Conservation (phyloP, 257 asterid species). For the Solanum lignicaule region DNA sequence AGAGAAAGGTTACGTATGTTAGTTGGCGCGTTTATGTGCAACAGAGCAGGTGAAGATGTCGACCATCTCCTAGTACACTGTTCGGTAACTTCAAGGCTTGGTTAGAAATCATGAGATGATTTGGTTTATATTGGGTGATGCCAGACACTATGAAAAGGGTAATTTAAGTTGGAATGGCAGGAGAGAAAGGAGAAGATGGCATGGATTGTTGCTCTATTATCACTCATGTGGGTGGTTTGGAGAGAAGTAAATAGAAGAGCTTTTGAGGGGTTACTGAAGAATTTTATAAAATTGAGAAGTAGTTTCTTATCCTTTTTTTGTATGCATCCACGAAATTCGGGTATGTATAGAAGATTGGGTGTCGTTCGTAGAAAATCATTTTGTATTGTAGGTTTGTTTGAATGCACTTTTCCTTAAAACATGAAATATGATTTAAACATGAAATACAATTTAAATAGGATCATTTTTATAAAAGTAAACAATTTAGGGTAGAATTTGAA, state of each 20-base stretch:
- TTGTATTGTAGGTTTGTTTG: background rate
- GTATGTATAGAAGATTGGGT: background rate
- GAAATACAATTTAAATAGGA: background rate
- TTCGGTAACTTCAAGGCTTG: background rate
- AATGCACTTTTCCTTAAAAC: background rate
- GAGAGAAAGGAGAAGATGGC: background rate
- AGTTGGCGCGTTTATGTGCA: background rate
- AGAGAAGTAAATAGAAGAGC: background rate
- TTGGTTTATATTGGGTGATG: background rate
- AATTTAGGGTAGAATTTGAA: background rate
- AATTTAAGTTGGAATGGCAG: background rate
- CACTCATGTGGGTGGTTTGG: background rate
- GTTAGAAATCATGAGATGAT: background rate
- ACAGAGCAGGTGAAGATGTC: background rate
- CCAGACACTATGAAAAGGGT: background rate
- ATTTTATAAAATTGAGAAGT: background rate
- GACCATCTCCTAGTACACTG: background rate
- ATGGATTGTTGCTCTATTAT: background rate
- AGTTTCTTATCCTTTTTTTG: background rate
- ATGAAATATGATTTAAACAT: background rate
- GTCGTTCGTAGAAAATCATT: background rate
- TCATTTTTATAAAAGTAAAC: background rate
- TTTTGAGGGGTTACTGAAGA: background rate
- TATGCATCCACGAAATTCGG: background rate
- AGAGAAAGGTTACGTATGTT: background rate